Conservation (phyloP, 2,329 filamentous ascomycete genomes). For the Fusarium sp. region DNA sequence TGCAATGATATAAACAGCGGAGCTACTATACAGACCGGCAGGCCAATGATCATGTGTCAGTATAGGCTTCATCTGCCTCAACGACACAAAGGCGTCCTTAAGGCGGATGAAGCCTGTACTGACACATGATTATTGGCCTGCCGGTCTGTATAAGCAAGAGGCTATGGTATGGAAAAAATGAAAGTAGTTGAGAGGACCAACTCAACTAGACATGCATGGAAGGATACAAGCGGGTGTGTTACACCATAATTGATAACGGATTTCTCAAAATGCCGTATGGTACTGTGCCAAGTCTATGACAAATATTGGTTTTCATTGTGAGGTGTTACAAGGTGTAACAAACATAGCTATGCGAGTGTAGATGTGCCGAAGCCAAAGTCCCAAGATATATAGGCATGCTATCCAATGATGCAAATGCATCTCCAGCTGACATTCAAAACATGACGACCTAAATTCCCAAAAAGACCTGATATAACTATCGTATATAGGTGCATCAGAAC, state of each 20-base stretch:
- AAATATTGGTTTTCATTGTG: background rate
- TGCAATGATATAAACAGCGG: no score
- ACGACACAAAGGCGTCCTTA: no score
- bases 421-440: background rate
- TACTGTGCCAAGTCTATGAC: background rate
- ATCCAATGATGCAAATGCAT: background rate
- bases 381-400: background rate
- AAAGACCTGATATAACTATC: background rate
- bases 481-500: background rate
- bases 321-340: background rate
- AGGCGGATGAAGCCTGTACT: no score
- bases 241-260: constrained; percentile 31
- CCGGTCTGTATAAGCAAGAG: background rate
- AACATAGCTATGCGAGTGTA: background rate
- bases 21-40: no score
- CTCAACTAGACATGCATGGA: constrained; percentile 21
- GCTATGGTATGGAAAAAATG: background rate
- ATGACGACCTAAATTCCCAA: background rate
- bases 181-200: background rate
- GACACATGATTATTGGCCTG: no score
- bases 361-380: background rate
- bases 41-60: no score
- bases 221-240: constrained; percentile 23
- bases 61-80: no score
- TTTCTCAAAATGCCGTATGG: background rate